These are phyloP conservation scores for Paralagenidium karlingii DNA, from an alignment of 352 stramenopile genomes.

Conservation along the genomic window DNA sequence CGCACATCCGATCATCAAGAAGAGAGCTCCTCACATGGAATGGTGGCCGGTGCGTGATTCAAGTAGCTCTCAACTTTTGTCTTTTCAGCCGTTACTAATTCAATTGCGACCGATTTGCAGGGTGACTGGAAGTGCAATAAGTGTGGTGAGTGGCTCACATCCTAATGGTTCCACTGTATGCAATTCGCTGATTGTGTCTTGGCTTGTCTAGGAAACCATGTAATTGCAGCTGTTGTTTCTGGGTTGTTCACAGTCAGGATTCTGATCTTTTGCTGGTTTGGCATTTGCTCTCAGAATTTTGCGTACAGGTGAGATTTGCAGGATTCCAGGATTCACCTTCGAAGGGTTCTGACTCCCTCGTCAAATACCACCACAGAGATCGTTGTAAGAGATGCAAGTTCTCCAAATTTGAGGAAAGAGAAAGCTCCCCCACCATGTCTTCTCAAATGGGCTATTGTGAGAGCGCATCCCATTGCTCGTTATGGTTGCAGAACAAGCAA, in stretches of 20 bases:
- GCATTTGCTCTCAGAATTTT: slow-evolving; percentile 32
- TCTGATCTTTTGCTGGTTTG: background rate
- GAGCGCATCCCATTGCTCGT: no score
- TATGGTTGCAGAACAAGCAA: no score
- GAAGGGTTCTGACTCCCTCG: no score
- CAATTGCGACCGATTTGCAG: slow-evolving; percentile 19
- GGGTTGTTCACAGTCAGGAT: background rate
- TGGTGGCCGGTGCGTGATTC: slow-evolving; percentile 48
- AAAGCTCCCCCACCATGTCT: no score
- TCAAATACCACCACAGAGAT: background rate
- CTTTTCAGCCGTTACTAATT: no score
- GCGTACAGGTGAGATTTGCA: slow-evolving; percentile 54
- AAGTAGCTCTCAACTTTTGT: no score
- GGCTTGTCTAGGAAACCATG: slow-evolving; percentile 28
- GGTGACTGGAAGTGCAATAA: slow-evolving; percentile 70
- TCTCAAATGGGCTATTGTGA: background rate
- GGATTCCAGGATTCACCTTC: no score
- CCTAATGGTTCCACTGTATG: slow-evolving; percentile 5
- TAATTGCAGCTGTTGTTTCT: slow-evolving; percentile 16
- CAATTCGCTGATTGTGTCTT: slow-evolving; percentile 1
- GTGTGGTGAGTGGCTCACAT: slow-evolving; percentile 23
- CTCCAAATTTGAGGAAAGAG: no score
- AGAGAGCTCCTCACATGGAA: slow-evolving; percentile 53
- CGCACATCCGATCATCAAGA: no score
- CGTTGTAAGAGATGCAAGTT: slow-evolving; percentile 1